These are phyloP conservation scores for Choanephora cucurbitarum DNA, from an alignment of 371 early-diverging fungal species.

Conservation along the genomic window DNA sequence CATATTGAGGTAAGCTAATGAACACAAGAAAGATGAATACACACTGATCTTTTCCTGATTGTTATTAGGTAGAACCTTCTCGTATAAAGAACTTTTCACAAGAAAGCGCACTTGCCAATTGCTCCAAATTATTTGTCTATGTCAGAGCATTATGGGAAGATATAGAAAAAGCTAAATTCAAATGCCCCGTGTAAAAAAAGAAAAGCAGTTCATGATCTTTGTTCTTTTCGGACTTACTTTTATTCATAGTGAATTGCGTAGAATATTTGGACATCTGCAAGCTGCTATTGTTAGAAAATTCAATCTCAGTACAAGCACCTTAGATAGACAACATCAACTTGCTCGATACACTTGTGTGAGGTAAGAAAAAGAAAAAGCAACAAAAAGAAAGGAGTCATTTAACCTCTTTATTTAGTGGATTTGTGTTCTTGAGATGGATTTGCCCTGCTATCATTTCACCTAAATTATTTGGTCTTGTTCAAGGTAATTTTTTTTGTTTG, in stretches of 20 bases:
- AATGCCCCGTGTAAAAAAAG: constrained; percentile 30
- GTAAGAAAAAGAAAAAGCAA: constrained; percentile 9
- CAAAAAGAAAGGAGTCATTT: neutral
- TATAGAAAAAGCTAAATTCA: constrained; percentile 25
- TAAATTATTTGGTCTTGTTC: constrained; percentile 74
- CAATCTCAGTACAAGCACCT: constrained; percentile 22
- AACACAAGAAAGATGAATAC: too few relatives aligned
- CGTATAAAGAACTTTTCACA: constrained; percentile 16
- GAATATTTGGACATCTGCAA: constrained; percentile 58
- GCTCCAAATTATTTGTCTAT: constrained; percentile 18
- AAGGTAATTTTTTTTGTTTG: constrained; percentile 29
- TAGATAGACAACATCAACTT: constrained; percentile 28
- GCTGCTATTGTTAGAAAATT: constrained; percentile 35
- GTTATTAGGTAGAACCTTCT: constrained; percentile 28
- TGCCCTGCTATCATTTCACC: constrained; percentile 87
- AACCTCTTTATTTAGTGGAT: constrained; percentile 55
- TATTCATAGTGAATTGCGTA: constrained; percentile 40
- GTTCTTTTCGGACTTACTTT: neutral
- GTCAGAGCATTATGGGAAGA: constrained; percentile 23
- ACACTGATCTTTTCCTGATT: neutral
- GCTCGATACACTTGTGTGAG: constrained; percentile 54
- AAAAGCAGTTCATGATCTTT: too few relatives aligned
- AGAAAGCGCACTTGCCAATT: constrained; percentile 17
- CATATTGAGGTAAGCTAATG: constrained; percentile 30
- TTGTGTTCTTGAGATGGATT: constrained; percentile 81